Evolutionary conservation across 768 basidiomycete genomes (phyloP), one percentile per base, ranked within the genome.

Genomic region (Suillus alpinus): DNA sequence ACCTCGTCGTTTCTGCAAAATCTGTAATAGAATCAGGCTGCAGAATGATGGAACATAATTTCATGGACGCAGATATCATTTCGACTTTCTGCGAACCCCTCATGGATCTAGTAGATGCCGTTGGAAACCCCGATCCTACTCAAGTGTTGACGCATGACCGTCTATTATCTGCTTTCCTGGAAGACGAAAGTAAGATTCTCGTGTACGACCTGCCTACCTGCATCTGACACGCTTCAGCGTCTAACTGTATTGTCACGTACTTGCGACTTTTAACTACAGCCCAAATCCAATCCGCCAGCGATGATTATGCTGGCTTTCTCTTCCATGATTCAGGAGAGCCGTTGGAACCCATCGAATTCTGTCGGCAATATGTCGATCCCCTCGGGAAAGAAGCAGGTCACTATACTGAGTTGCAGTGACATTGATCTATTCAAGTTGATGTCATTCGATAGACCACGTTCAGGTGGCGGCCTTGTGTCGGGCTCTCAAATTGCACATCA

Each of bases 181-280:
- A 80, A 18, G 71, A 79, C 3, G 76, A 81, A 75, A 73, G 86
- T 86, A 64, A 59, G 77, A 63, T 16, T 58, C 40, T 39, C 7
- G 36, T 58, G 1, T 37, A 41, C 8, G 41, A 20, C 10, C 44
- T 23, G 6, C n/a, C 18, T 31, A 47, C 7, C 39, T 37, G 26
- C 13, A 47, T 31, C 64, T 67, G 34, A 66, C 47, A 39, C 13
- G 2, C 31, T 39, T 0, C 56, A 88, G 87, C 77, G 9, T 89
- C 87, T 7, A 89, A 91, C 71, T 84, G 85, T 26, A 85, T 93
- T 69, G 88, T 92, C 23, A 83, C 88, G 63, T 94, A 87, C 71
- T 80, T 98, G 65, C 84, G 95, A 49, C 79, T 95, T 59, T 74
- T 95, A 20, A 91, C 95, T 6, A 91, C 92, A 0, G 88, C 93